Conservation (phyloP, 1,284 basidiomycete genomes). For the Macrocystidia cucumis region DNA sequence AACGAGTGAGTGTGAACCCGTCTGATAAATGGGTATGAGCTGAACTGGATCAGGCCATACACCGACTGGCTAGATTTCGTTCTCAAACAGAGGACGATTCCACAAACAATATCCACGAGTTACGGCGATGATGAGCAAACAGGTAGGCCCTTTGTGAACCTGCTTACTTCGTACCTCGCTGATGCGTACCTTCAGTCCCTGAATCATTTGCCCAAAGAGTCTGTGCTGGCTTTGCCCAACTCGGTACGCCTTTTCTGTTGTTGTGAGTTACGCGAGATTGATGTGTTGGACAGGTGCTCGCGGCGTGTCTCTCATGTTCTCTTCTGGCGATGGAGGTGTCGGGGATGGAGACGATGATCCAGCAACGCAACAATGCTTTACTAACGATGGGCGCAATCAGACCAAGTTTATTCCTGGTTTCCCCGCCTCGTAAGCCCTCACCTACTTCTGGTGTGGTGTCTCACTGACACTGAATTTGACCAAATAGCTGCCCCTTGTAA, state of each 20-base stretch:
- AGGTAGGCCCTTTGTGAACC: slow-evolving; percentile 21
- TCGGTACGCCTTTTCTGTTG: slow-evolving; percentile 33
- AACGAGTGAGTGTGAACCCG: slow-evolving; percentile 29
- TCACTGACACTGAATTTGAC: background rate
- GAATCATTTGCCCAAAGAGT: slow-evolving; percentile 51
- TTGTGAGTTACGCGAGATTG: slow-evolving; percentile 30
- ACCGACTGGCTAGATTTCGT: slow-evolving; percentile 50
- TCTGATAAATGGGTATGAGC: slow-evolving; percentile 4
- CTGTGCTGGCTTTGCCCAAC: slow-evolving; percentile 59
- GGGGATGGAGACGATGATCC: slow-evolving; percentile 48
- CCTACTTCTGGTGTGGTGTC: background rate
- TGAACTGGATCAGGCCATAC: slow-evolving; percentile 7
- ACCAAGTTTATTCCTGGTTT: slow-evolving; percentile 53
- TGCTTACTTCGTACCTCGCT: background rate
- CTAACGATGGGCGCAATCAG: slow-evolving; percentile 48
- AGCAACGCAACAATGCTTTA: slow-evolving; percentile 41
- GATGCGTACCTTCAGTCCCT: slow-evolving; percentile 36
- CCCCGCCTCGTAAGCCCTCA: slow-evolving; percentile 30
- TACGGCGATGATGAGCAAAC: slow-evolving; percentile 70
- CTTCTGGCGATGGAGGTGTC: slow-evolving; percentile 65
- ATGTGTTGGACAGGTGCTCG: slow-evolving; percentile 36
- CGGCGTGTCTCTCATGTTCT: slow-evolving; percentile 54
- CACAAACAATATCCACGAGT: slow-evolving; percentile 52
- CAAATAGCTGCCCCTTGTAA: slow-evolving; percentile 17
- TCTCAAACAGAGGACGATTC: slow-evolving; percentile 27